A percentile compares a stretch with the other conserved stretches of the same genome.
Evolutionary conservation across 352 stramenopile species (phyloP).

Genomic region (Hyaloperonospora brassicae): DNA sequence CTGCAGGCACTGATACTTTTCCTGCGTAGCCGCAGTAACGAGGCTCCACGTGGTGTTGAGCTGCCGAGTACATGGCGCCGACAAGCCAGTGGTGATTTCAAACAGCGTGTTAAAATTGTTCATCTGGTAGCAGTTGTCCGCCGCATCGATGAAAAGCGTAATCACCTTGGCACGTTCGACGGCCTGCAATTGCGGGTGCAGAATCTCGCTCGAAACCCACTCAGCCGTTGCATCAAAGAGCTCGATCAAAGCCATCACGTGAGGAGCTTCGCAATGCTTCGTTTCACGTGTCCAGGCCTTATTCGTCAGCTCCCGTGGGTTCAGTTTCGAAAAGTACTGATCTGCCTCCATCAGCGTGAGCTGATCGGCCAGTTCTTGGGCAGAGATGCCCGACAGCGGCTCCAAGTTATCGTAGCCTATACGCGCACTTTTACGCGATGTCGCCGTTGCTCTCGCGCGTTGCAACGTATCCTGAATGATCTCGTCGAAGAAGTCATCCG

Average conservation of each 20-base stretch:
- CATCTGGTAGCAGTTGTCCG: slow-evolving; percentile 74
- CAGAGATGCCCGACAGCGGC: slow-evolving; percentile 48
- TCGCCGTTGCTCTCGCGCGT: slow-evolving; percentile 40
- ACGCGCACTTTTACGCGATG: slow-evolving; percentile 50
- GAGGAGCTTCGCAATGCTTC: slow-evolving; percentile 71
- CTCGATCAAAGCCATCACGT: slow-evolving; percentile 81
- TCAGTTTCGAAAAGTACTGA: slow-evolving; percentile 61
- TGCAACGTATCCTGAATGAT: slow-evolving; percentile 71
- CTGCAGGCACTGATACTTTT: slow-evolving; percentile 80
- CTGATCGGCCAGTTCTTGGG: slow-evolving; percentile 72
- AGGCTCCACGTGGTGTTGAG: slow-evolving; percentile 80
- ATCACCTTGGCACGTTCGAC: slow-evolving; percentile 77
- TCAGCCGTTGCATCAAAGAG: slow-evolving; percentile 78
- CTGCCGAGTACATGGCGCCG: slow-evolving; percentile 72
- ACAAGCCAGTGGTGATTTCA: slow-evolving; percentile 71
- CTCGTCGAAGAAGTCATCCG: slow-evolving; percentile 31
- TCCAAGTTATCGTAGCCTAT: slow-evolving; percentile 77
- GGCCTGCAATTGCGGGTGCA: slow-evolving; percentile 77
- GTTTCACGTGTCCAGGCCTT: slow-evolving; percentile 80
- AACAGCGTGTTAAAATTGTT: slow-evolving; percentile 89
- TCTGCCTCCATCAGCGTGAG: slow-evolving; percentile 77
- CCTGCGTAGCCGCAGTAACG: slow-evolving; percentile 43
- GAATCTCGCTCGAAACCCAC: slow-evolving; percentile 84
- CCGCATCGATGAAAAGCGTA: slow-evolving; percentile 77
- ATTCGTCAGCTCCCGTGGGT: slow-evolving; percentile 73